phyloP scores from a whole-genome alignment of 176 grass and related monocot species.

The Typha latifolia region DNA sequence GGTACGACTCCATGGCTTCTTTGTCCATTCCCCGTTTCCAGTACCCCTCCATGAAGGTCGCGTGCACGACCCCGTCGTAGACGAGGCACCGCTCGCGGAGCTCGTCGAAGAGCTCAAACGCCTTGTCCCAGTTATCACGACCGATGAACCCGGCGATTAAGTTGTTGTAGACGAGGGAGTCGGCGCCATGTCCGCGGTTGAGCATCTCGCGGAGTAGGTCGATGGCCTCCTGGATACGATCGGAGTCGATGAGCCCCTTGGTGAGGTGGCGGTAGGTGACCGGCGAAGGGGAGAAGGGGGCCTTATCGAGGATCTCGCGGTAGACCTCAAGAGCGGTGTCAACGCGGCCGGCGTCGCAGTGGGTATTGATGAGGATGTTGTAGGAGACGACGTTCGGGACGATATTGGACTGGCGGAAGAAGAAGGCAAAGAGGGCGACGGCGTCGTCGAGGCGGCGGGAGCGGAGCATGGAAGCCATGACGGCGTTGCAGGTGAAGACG shows the following conservation, averaged over 20 bases:
- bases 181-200: conserved; percentile 36
- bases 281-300: conserved; percentile 36
- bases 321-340: conserved; percentile 36
- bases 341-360: conserved; percentile 29
- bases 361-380: conserved; percentile 44
- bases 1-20: conserved; percentile 50
- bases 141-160: conserved; percentile 45
- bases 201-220: conserved; percentile 41
- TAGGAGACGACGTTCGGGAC: conserved; percentile 57
- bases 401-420: conserved; percentile 37
- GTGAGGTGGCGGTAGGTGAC: conserved; percentile 46
- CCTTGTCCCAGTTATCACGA: conserved; percentile 32
- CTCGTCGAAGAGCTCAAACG: conserved; percentile 48
- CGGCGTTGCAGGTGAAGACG: conserved; percentile 61
- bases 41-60: conserved; percentile 52
- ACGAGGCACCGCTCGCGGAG: conserved; percentile 46
- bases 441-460: conserved; percentile 31
- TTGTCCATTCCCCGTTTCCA: conserved; percentile 43
- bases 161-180: conserved; percentile 54
- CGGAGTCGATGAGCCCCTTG: conserved; percentile 43
- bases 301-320: conserved; percentile 23
- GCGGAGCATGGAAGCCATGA: conserved; percentile 31
- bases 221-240: conserved; percentile 29
- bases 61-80: conserved; percentile 44
- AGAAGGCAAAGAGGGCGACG: conserved; percentile 30